phyloP scores from a whole-genome alignment of 2,329 filamentous ascomycete genomes.

The Xylaria sp. region DNA sequence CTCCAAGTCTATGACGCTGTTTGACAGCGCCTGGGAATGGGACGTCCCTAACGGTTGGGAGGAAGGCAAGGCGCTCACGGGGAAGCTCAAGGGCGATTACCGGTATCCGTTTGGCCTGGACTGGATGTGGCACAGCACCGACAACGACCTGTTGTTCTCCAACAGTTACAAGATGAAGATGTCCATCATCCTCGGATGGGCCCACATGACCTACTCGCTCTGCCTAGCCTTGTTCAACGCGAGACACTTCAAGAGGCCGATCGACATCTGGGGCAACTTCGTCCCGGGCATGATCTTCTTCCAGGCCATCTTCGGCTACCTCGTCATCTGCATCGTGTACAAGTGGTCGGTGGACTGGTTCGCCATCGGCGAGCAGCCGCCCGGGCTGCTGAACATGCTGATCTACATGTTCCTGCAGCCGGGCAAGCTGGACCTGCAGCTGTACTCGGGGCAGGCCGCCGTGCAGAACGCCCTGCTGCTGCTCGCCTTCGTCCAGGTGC shows the following conservation, averaged over 20 bases:
- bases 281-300: conserved; percentile 99
- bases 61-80: conserved; percentile 65
- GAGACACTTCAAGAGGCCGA: conserved; percentile 88
- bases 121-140: conserved; percentile 93
- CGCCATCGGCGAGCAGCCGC: conserved; percentile 67
- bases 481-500: conserved; percentile 83
- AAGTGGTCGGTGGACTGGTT: conserved; percentile 95
- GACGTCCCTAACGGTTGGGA: conserved; percentile 67
- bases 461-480: conserved; percentile 81
- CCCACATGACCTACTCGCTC: conserved; percentile 97
- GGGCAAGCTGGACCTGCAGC: conserved; percentile 69
- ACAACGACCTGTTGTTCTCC: conserved; percentile 92
- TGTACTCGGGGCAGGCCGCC: conserved; percentile 76
- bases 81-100: conserved; percentile 69
- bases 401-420: conserved; percentile 99
- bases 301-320: conserved; percentile 97
- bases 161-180: conserved; percentile 99
- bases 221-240: conserved; percentile 93
- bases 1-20: conserved; percentile 88
- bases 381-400: conserved; percentile 94
- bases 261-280: conserved; percentile 98
- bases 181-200: conserved; percentile 95
- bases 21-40: conserved; percentile 88
- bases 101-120: conserved; percentile 96
- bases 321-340: conserved; percentile 91